phyloP scores from a whole-genome alignment of 164 flowering plant species.

The Stephania cephalantha region DNA sequence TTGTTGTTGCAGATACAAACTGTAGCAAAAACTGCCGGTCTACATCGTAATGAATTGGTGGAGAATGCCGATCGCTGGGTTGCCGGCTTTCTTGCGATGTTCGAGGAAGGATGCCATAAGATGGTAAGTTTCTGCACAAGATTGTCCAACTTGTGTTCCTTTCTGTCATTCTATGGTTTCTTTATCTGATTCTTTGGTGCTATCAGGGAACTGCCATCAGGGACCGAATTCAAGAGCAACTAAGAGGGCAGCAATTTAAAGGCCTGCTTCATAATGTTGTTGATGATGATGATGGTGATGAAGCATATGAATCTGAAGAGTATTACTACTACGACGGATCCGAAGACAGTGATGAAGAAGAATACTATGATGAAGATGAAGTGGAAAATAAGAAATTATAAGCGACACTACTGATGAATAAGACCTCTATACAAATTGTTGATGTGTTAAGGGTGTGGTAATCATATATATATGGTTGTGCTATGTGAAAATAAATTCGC shows the following conservation, averaged over 20 bases:
- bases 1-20: constrained; percentile 44
- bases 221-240: constrained; percentile 26
- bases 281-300: constrained; percentile 18
- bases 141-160: not conserved
- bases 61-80: constrained; percentile 85
- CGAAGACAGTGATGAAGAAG: too few relatives aligned
- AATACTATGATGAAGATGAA: too few relatives aligned
- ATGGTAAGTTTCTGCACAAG: constrained; percentile 33
- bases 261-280: constrained; percentile 13
- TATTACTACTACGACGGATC: not conserved
- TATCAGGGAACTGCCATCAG: constrained; percentile 27
- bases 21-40: constrained; percentile 62
- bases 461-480: too few relatives aligned
- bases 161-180: not conserved
- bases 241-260: constrained; percentile 15
- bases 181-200: not conserved
- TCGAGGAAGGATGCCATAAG: constrained; percentile 80
- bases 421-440: too few relatives aligned
- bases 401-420: too few relatives aligned
- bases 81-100: constrained; percentile 80
- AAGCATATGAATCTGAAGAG: not conserved
- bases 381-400: too few relatives aligned
- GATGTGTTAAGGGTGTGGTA: too few relatives aligned
- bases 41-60: constrained; percentile 68
- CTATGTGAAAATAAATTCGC: too few relatives aligned